These are phyloP conservation scores for Podila horticola DNA, from an alignment of 192 early-diverging fungal species.

Conservation along the genomic window DNA sequence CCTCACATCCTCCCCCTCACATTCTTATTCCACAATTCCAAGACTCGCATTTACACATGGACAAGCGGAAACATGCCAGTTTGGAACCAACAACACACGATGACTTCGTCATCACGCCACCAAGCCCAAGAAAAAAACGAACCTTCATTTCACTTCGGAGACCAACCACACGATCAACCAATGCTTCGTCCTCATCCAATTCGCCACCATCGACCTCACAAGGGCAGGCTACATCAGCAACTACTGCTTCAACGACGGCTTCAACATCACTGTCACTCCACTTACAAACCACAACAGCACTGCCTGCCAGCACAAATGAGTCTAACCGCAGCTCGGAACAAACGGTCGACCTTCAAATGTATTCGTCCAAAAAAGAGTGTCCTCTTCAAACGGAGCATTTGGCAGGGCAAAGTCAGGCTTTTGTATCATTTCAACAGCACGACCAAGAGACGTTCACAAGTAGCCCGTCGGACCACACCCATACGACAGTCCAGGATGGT, in stretches of 20 bases:
- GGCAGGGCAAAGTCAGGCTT: background rate
- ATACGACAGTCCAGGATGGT: background rate
- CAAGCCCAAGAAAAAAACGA: conserved; percentile 15
- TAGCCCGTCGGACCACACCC: too few species aligned
- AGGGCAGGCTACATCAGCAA: too few species aligned
- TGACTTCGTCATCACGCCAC: background rate
- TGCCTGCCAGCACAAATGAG: background rate
- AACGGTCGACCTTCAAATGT: conserved; percentile 11
- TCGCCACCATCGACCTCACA: too few species aligned
- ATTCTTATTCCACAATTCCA: background rate
- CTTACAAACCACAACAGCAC: background rate
- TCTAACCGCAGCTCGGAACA: background rate
- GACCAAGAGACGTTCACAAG: too few species aligned
- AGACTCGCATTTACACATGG: background rate
- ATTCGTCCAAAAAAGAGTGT: conserved; percentile 7
- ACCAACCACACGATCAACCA: conserved; percentile 7
- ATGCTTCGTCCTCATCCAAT: background rate
- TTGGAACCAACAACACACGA: background rate
- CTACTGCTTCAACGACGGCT: too few species aligned
- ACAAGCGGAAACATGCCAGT: conserved; percentile 18
- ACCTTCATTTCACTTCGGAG: conserved; percentile 19
- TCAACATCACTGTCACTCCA: background rate
- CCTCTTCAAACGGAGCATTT: conserved; percentile 12
- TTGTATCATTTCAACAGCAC: background rate
- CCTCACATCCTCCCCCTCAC: too few species aligned